A percentile compares a stretch with the other conserved stretches of the same genome.
phyloP scores from a whole-genome alignment of 2,329 filamentous ascomycete species.

The Microsporum canis region DNA sequence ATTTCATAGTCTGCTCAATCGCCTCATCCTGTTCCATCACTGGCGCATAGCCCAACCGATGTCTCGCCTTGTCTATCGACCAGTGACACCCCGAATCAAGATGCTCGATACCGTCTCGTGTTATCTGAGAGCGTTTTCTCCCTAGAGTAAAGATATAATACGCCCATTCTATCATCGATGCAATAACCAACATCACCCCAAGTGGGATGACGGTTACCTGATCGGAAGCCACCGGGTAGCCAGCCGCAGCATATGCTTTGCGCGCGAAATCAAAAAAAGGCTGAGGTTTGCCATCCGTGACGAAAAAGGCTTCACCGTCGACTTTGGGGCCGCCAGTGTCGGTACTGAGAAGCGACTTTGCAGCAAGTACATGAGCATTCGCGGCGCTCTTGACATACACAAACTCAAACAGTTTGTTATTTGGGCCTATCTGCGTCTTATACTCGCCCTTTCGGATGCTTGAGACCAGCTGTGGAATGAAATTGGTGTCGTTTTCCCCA shows the following conservation, averaged over 20 bases:
- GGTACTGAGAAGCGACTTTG: constrained; percentile 53
- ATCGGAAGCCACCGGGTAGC: neutral
- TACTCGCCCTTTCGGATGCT: constrained; percentile 58
- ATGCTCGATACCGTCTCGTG: neutral
- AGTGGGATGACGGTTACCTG: neutral
- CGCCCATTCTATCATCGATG: constrained; percentile 1
- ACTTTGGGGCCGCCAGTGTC: constrained; percentile 46
- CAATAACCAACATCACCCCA: neutral
- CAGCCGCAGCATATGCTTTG: neutral
- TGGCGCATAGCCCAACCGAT: neutral
- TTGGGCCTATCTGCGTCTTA: constrained; percentile 59
- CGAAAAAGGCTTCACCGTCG: constrained; percentile 67
- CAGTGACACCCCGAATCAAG: neutral
- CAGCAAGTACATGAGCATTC: constrained; percentile 66
- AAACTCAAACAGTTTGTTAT: constrained; percentile 50
- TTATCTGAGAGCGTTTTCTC: neutral
- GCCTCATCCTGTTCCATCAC: neutral
- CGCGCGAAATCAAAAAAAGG: constrained; percentile 75
- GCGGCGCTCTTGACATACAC: constrained; percentile 51
- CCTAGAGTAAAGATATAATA: neutral
- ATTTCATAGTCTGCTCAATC: neutral
- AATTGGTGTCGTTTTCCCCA: constrained; percentile 56
- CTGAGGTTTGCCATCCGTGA: constrained; percentile 69
- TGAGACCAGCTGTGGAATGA: constrained; percentile 21
- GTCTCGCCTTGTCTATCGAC: neutral